These are phyloP conservation scores for Paecilomyces sp. DNA, from an alignment of 2,329 filamentous ascomycete genomes.

Conservation along the genomic window DNA sequence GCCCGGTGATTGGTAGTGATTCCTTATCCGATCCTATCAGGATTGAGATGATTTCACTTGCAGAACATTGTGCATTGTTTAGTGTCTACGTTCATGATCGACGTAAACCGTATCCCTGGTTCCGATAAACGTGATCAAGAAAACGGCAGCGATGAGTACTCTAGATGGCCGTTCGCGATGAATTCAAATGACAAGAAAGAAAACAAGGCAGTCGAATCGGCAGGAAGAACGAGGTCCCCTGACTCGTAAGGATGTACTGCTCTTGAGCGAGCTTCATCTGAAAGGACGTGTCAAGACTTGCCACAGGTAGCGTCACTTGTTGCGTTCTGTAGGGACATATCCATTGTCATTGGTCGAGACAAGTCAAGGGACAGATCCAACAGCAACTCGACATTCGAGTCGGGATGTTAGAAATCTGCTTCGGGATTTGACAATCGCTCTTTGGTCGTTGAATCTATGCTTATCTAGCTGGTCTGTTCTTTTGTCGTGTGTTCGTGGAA, in stretches of 20 bases:
- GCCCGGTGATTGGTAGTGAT: neutral
- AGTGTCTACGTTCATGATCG: neutral
- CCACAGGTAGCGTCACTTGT: neutral
- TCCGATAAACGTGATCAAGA: neutral
- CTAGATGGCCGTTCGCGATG: neutral
- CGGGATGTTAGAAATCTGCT: neutral
- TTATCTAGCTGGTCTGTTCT: neutral
- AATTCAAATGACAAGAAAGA: neutral
- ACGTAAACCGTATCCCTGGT: neutral
- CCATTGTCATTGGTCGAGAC: neutral
- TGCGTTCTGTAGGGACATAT: neutral
- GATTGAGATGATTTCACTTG: neutral
- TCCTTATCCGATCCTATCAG: neutral
- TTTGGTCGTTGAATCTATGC: neutral
- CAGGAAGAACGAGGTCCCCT: neutral
- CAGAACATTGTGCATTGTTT: neutral
- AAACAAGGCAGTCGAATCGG: neutral
- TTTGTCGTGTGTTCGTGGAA: neutral
- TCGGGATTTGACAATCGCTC: neutral
- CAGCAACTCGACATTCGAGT: neutral
- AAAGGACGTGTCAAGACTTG: neutral
- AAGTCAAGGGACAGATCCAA: neutral
- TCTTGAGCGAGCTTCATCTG: too few relatives aligned
- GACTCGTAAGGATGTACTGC: neutral
- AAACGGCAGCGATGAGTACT: too few relatives aligned